Evolutionary conservation across 768 basidiomycete species (phyloP).

Genomic region (Tricholoma hemisulphureum): DNA sequence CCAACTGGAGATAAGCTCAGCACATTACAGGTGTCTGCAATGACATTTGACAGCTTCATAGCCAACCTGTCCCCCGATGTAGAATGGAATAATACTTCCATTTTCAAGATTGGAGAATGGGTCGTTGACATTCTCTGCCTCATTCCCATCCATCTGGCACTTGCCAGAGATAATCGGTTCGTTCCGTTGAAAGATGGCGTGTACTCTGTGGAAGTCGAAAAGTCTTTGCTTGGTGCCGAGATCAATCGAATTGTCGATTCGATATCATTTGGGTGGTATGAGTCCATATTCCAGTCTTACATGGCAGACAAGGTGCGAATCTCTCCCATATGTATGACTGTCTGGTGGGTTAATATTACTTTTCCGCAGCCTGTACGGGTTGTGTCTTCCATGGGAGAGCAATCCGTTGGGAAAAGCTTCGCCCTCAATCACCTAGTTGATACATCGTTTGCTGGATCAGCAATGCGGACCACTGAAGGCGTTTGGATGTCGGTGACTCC

Average conservation of each 20-base stretch:
- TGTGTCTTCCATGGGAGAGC: slow-evolving; percentile 67
- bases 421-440: slow-evolving; percentile 59
- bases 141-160: slow-evolving; percentile 63
- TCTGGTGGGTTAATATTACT: neutral
- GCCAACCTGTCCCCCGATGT: slow-evolving; percentile 10
- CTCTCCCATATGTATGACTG: neutral
- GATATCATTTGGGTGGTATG: slow-evolving; percentile 64
- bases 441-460: slow-evolving; percentile 64
- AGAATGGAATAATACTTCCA: slow-evolving; percentile 30
- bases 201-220: slow-evolving; percentile 48
- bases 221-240: slow-evolving; percentile 55
- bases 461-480: slow-evolving; percentile 66
- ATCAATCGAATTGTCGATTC: slow-evolving; percentile 53
- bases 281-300: slow-evolving; percentile 61
- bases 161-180: slow-evolving; percentile 60
- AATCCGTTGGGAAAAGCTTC: slow-evolving; percentile 64
- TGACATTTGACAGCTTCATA: slow-evolving; percentile 29
- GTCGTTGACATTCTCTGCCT: slow-evolving; percentile 58
- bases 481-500: slow-evolving; percentile 71
- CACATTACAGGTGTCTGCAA: slow-evolving; percentile 33
- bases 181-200: slow-evolving; percentile 58
- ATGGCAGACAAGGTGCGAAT: slow-evolving; percentile 49
- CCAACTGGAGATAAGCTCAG: slow-evolving; percentile 47
- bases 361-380: slow-evolving; percentile 53
- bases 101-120: slow-evolving; percentile 57